These are phyloP conservation scores for Populus davidiana DNA, from an alignment of 345 rosid species.

Conservation along the genomic window DNA sequence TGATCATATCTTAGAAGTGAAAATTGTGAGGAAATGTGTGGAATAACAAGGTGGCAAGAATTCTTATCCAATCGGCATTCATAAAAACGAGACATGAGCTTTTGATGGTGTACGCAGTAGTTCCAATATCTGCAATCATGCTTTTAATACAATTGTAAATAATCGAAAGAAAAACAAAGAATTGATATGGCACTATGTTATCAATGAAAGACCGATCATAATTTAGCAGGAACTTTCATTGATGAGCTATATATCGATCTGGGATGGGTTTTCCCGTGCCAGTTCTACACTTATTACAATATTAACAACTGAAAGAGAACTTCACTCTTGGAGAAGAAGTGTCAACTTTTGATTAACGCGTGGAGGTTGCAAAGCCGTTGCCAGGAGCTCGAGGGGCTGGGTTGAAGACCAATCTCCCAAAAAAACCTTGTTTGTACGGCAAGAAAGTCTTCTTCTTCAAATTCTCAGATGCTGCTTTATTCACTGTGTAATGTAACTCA, in stretches of 20 bases:
- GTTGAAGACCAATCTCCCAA: slow-evolving; percentile 70
- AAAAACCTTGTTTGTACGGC: slow-evolving; percentile 80
- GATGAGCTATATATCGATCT: no score
- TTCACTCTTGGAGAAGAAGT: neutral
- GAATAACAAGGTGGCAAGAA: neutral
- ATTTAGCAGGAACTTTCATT: neutral
- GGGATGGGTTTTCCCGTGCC: neutral
- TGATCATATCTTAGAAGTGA: no score
- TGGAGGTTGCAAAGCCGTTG: neutral
- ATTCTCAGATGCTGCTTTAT: slow-evolving; percentile 67
- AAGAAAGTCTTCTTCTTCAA: slow-evolving; percentile 83
- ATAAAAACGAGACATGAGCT: neutral
- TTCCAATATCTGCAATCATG: neutral
- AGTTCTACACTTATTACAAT: neutral
- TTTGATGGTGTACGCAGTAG: neutral
- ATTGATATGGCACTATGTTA: neutral
- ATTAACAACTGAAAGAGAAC: neutral
- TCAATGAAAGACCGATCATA: neutral
- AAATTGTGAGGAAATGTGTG: neutral
- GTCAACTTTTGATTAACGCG: neutral
- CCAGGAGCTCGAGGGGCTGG: slow-evolving; percentile 32
- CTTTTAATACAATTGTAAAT: neutral
- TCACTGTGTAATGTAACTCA: slow-evolving; percentile 72
- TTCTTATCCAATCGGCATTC: neutral
- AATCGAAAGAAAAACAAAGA: neutral